These are phyloP conservation scores for Adiantum capillusveneris DNA, from an alignment of 75 land plant species.

Conservation along the genomic window DNA sequence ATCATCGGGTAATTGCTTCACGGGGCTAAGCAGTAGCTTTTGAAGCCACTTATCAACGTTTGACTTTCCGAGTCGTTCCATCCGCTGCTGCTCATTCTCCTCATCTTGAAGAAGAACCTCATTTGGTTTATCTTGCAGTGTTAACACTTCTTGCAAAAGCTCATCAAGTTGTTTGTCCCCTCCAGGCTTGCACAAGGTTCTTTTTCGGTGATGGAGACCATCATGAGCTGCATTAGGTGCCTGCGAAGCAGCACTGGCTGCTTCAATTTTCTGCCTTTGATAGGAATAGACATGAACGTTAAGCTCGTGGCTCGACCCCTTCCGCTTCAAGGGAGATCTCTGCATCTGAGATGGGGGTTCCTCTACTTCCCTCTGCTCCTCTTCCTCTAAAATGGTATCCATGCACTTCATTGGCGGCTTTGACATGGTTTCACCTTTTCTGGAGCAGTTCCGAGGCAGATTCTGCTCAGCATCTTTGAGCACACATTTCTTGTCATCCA, in stretches of 20 bases:
- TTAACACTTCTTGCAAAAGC: conserved; percentile 13
- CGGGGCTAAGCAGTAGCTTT: conserved; percentile 42
- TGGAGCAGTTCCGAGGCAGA: no score
- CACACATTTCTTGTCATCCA: no score
- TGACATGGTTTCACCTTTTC: neutral
- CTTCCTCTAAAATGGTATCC: neutral
- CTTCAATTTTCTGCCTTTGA: no score
- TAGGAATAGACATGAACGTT: no score
- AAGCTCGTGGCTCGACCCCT: neutral
- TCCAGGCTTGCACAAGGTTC: neutral
- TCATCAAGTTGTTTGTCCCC: conserved; percentile 16
- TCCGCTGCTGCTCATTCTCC: conserved; percentile 55
- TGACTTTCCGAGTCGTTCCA: conserved; percentile 47
- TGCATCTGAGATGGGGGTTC: neutral
- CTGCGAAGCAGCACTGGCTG: no score
- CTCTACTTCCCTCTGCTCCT: neutral
- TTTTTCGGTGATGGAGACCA: no score
- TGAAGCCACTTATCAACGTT: conserved; percentile 88
- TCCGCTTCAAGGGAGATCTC: conserved; percentile 2
- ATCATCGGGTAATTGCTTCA: no score
- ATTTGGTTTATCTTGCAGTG: conserved; percentile 7
- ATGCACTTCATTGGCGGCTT: neutral
- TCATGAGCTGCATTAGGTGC: no score
- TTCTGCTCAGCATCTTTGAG: no score
- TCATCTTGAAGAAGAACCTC: conserved; percentile 11